Evolutionary conservation across 768 basidiomycete species (phyloP).

Genomic region (Mycena vulgaris): DNA sequence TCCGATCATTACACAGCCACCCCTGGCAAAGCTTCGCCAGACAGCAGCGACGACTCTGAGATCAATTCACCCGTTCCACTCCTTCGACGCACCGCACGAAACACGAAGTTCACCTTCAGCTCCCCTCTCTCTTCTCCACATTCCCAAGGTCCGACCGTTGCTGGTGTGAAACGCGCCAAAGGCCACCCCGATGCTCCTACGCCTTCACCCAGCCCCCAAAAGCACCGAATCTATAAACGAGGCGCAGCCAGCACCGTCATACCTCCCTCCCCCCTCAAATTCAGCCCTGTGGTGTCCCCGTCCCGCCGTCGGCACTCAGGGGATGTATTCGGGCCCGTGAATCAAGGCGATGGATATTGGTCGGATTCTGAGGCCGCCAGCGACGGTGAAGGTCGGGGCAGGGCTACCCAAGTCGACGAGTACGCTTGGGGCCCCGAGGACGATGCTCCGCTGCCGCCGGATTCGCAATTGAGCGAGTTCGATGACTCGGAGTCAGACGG

Average conservation of each 20-base stretch:
- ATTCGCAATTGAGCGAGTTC: neutral
- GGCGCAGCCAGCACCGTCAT: neutral
- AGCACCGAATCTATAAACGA: constrained; percentile 11
- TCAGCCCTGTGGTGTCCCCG: neutral
- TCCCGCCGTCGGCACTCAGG: neutral
- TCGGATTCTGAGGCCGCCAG: neutral
- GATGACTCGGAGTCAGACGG: neutral
- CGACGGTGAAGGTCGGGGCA: too few relatives aligned
- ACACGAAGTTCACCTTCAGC: constrained; percentile 4
- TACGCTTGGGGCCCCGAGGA: neutral
- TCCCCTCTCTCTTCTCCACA: neutral
- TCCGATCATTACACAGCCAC: constrained; percentile 2
- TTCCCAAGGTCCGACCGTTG: neutral
- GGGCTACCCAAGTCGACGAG: neutral
- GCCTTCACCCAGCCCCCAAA: constrained; percentile 2
- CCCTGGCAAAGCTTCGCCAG: too few relatives aligned
- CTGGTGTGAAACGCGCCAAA: constrained; percentile 2
- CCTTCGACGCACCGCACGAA: neutral
- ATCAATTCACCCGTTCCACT: neutral
- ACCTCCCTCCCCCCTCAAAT: neutral
- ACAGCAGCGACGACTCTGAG: neutral
- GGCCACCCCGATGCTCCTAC: constrained; percentile 20
- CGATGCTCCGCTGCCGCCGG: neutral
- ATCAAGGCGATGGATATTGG: neutral
- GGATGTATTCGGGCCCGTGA: neutral